Percentiles rank a stretch among this genome's conserved stretches.
phyloP scores from a whole-genome alignment of 2,329 filamentous ascomycete species.

The Colletotrichum brevisporum region DNA sequence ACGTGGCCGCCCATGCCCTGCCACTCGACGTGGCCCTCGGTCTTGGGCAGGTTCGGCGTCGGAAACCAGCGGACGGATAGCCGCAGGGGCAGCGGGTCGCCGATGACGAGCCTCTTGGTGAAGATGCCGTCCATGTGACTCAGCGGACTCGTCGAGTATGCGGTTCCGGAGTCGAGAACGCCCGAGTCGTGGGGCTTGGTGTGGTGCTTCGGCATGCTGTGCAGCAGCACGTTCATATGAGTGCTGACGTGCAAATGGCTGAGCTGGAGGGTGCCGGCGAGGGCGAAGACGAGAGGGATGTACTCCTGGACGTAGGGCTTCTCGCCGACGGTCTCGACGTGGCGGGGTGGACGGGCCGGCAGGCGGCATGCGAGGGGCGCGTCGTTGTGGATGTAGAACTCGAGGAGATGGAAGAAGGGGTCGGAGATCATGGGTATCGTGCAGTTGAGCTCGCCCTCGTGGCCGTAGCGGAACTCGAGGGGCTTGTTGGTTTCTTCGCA shows the following conservation, averaged over 20 bases:
- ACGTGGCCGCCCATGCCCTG: constrained; percentile 75
- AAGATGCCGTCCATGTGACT: constrained; percentile 69
- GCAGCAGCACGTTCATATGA: constrained; percentile 89
- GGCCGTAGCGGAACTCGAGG: constrained; percentile 88
- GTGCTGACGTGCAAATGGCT: constrained; percentile 93
- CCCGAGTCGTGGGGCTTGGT: constrained; percentile 77
- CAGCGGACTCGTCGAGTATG: constrained; percentile 85
- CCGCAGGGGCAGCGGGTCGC: constrained; percentile 83
- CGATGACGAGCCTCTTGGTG: constrained; percentile 82
- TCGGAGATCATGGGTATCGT: constrained; percentile 84
- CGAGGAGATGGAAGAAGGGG: constrained; percentile 88
- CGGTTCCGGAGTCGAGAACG: constrained; percentile 87
- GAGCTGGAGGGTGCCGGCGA: constrained; percentile 89
- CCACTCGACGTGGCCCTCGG: constrained; percentile 76
- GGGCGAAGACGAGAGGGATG: constrained; percentile 88
- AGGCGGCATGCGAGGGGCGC: constrained; percentile 93
- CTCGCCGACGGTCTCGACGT: constrained; percentile 69
- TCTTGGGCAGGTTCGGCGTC: constrained; percentile 77
- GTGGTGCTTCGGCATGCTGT: constrained; percentile 75
- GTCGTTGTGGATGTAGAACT: constrained; percentile 99
- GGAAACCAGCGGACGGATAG: constrained; percentile 93
- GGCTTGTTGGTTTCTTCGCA: constrained; percentile 90
- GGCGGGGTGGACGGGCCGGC: constrained; percentile 78
- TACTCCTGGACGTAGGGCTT: constrained; percentile 69
- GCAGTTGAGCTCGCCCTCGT: constrained; percentile 86